Evolutionary conservation across 352 stramenopile genomes (phyloP).

Genomic region (Pythium insidiosum): DNA sequence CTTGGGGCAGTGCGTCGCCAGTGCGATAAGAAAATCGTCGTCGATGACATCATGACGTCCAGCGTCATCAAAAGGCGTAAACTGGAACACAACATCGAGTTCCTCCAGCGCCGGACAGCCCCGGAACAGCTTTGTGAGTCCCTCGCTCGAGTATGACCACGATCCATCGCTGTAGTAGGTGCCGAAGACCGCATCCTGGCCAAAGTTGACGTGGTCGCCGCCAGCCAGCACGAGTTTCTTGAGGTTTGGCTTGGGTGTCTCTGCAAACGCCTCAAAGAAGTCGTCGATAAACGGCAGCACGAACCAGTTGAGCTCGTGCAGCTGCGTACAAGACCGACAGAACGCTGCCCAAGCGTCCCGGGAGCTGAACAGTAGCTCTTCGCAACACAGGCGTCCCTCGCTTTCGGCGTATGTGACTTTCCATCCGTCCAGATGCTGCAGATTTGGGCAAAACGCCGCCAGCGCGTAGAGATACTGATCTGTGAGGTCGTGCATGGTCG

Average conservation of each 20-base stretch:
- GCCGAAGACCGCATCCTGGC: constrained; percentile 10
- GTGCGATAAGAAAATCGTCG: constrained; percentile 2
- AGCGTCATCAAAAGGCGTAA: constrained; percentile 9
- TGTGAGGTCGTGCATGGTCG: constrained; percentile 11
- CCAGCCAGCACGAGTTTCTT: constrained; percentile 12
- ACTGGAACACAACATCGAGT: constrained; percentile 10
- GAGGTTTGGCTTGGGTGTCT: constrained; percentile 12
- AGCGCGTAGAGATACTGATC: constrained; percentile 11
- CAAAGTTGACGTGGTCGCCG: constrained; percentile 15
- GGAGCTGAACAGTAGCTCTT: constrained; percentile 15
- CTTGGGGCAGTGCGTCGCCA: constrained; percentile 5
- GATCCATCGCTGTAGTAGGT: constrained; percentile 14
- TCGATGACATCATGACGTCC: constrained; percentile 8
- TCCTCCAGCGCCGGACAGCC: constrained; percentile 10
- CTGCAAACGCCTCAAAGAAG: constrained; percentile 47
- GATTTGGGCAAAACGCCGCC: constrained; percentile 23
- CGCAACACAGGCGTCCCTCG: constrained; percentile 19
- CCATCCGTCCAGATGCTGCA: constrained; percentile 65
- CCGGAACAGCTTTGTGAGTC: constrained; percentile 5
- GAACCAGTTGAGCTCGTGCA: constrained; percentile 66
- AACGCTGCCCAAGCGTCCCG: constrained; percentile 30
- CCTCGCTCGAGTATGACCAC: constrained; percentile 5
- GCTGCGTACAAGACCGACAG: constrained; percentile 21
- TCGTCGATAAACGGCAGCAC: constrained; percentile 55
- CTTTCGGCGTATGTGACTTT: constrained; percentile 42